Percentiles rank a stretch among this genome's conserved stretches.
Conservation (phyloP, 2,329 filamentous ascomycete genomes). For the Thielaviopsis musarum region DNA sequence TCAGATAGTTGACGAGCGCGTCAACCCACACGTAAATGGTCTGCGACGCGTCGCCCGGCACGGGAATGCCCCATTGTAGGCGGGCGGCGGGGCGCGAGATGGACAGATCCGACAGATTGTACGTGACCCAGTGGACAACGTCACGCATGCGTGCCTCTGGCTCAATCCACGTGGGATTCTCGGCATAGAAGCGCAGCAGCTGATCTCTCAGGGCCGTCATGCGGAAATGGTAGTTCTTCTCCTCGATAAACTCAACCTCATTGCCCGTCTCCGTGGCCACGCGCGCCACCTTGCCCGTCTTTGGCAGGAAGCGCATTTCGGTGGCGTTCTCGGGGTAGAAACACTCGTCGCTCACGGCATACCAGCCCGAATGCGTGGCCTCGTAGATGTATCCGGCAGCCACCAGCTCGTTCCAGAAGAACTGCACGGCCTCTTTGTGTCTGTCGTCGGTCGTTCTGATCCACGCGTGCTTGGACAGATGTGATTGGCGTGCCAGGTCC, state of each 20-base stretch:
- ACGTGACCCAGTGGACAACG: conserved; percentile 58
- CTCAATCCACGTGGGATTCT: conserved; percentile 62
- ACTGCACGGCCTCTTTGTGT: conserved; percentile 70
- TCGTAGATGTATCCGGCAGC: conserved; percentile 68
- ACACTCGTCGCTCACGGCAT: conserved; percentile 89
- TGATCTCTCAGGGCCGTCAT: conserved; percentile 67
- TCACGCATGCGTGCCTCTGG: conserved; percentile 60
- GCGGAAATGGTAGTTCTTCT: conserved; percentile 88
- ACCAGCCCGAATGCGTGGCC: conserved; percentile 84
- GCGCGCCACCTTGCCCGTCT: conserved; percentile 70
- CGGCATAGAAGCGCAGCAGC: conserved; percentile 61
- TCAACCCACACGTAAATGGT: conserved; percentile 99
- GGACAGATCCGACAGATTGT: conserved; percentile 72
- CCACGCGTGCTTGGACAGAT: conserved; percentile 68
- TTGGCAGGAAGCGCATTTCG: conserved; percentile 55
- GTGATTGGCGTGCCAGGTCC: conserved; percentile 50
- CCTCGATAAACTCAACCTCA: conserved; percentile 86
- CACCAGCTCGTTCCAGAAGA: conserved; percentile 72
- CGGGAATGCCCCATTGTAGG: conserved; percentile 73
- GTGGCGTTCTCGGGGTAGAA: conserved; percentile 74
- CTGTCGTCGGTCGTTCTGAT: conserved; percentile 77
- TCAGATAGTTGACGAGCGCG: conserved; percentile 85
- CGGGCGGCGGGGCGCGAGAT: conserved; percentile 68
- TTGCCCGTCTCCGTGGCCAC: conserved; percentile 75
- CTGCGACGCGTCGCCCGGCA: conserved; percentile 68